These are phyloP conservation scores for Albifimbria verrucaria DNA, from an alignment of 2,329 filamentous ascomycete species.

Conservation along the genomic window DNA sequence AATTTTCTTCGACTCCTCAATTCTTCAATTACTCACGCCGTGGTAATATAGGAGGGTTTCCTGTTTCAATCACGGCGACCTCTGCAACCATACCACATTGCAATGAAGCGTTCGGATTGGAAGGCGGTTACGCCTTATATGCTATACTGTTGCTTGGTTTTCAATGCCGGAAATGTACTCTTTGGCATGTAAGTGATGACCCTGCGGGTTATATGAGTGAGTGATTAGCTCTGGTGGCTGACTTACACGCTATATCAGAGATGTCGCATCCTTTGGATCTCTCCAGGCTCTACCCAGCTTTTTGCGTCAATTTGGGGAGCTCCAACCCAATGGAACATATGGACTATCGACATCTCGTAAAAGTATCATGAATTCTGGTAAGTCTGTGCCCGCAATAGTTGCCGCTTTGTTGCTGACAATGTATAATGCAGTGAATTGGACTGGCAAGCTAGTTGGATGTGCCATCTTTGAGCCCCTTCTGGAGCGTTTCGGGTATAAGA, in stretches of 20 bases:
- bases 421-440: conserved; percentile 1
- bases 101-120: conserved; percentile 3
- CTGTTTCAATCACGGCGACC: no score
- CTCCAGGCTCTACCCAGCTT: conserved; percentile 6
- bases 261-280: conserved; percentile 4
- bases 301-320: conserved; percentile 3
- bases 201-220: background rate
- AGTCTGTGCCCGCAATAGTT: background rate
- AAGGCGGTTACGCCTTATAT: conserved; percentile 1
- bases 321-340: background rate
- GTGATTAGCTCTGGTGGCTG: background rate
- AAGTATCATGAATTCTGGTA: conserved; percentile 6
- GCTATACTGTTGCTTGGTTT: conserved; percentile 1
- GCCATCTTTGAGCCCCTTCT: conserved; percentile 4
- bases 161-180: conserved; percentile 3
- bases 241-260: conserved; percentile 1
- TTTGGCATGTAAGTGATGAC: conserved; percentile 1
- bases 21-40: no score
- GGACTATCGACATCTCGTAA: background rate
- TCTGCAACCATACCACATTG: background rate
- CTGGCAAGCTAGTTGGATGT: conserved; percentile 6
- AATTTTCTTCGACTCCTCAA: no score
- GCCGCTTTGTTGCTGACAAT: background rate
- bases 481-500: conserved; percentile 4
- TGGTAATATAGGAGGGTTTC: no score